Conservation (phyloP, 2,329 filamentous ascomycete genomes). For the Pyricularia sp. region DNA sequence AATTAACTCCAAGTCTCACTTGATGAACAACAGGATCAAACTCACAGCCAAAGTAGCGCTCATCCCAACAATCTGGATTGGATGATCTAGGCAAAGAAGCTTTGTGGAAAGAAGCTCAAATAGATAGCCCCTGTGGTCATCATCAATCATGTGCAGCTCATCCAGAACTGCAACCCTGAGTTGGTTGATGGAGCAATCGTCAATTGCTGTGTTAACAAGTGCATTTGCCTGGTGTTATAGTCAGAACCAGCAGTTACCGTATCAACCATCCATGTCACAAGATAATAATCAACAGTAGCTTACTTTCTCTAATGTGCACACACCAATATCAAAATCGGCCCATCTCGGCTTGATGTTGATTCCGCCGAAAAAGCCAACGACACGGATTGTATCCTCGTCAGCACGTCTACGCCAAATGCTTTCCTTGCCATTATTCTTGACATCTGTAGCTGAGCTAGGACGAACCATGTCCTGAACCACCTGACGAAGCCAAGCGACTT, state of each 20-base stretch:
- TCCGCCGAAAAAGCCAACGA: constrained; percentile 68
- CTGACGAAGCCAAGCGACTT: constrained; percentile 62
- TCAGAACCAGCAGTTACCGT: constrained; percentile 8
- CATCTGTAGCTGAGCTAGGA: constrained; percentile 21
- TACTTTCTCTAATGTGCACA: constrained; percentile 74
- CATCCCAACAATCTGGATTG: constrained; percentile 68
- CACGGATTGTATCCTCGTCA: constrained; percentile 49
- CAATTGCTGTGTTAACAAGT: constrained; percentile 63
- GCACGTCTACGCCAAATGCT: constrained; percentile 44
- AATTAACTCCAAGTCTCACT: neutral
- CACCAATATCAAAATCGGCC: constrained; percentile 67
- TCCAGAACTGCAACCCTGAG: constrained; percentile 63
- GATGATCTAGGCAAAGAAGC: constrained; percentile 56
- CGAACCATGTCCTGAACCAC: constrained; percentile 51
- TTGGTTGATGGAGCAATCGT: constrained; percentile 56
- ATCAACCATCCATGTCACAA: neutral
- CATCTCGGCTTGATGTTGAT: constrained; percentile 58
- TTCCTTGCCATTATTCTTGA: constrained; percentile 22
- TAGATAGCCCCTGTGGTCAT: constrained; percentile 66
- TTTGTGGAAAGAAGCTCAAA: constrained; percentile 69
- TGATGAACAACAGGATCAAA: constrained; percentile 3
- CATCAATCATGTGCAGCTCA: constrained; percentile 76
- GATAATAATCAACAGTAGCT: constrained; percentile 5
- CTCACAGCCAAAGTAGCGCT: constrained; percentile 66
- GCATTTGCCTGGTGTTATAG: constrained; percentile 56